Evolutionary conservation across 495 filamentous ascomycete genomes (phyloP), one percentile per base, ranked within the genome.

Genomic region (Rusavskia elegans): DNA sequence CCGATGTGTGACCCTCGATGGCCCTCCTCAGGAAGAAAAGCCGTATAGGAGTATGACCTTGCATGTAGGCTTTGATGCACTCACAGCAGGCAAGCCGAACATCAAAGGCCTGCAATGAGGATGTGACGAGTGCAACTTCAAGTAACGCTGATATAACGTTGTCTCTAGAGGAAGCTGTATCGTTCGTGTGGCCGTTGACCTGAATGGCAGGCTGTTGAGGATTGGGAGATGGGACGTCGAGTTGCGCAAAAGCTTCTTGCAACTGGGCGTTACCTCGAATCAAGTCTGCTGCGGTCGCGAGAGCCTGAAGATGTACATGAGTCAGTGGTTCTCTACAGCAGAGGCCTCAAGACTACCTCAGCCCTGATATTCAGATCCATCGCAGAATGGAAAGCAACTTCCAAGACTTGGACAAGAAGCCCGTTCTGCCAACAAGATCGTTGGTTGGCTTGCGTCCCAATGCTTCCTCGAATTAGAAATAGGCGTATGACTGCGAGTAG

Each of bases 91-190:
- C 85, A 55, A 92, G 70, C 16, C 92, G 83, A 29, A 85, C 73
- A 67, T 93, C 83, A 56, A 94, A 84, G 17, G 82, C 72, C 53
- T 79, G 71, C 42, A 79, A 71, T 0, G 74, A 65, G 3, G 82
- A 69, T 17, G 74, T 67, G 42, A 77, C 79, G n/a, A 98, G 68
- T 4, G 82, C 81, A 36, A 95, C 71, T 59, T 96, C 89, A 45
- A 98, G 73, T n/a, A 97, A 70, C 10, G 84, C 92, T 64, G 96
- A 89, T 55, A 98, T 95, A 20, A 97, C 85, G 69, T 89, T 94
- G 39, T 89, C 77, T 56, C 72, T 82, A 37, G 76, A 66, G 32
- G 64, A 65, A 13, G 63, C 59, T 41, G 56, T 56, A 6, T 67
- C 71, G 52, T 73, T 80, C 53, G 64, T 55, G 49, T 73, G 68